Conservation (phyloP, 2,329 filamentous ascomycete genomes). For the Thelonectria olida region DNA sequence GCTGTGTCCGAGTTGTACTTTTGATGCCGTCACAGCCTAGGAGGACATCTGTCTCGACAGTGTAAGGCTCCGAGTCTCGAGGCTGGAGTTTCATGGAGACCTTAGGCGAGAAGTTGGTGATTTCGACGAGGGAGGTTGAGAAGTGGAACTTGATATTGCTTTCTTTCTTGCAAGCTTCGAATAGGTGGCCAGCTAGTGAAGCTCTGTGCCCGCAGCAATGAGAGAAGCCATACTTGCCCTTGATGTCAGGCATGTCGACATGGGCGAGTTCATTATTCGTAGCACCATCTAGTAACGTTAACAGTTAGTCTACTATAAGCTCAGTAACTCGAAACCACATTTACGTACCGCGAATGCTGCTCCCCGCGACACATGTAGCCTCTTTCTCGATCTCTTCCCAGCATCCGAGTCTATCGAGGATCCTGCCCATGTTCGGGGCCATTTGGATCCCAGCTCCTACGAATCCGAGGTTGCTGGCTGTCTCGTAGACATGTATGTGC, state of each 20-base stretch:
- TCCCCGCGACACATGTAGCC: conserved; percentile 37
- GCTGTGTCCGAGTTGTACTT: conserved; percentile 54
- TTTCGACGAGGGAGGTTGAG: conserved; percentile 35
- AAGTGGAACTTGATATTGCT: conserved; percentile 75
- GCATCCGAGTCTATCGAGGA: conserved; percentile 76
- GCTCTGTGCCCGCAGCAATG: conserved; percentile 84
- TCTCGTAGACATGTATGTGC: conserved; percentile 40
- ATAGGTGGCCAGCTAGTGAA: conserved; percentile 75
- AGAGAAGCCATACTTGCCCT: conserved; percentile 74
- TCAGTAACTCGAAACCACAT: neutral
- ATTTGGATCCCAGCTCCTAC: conserved; percentile 88
- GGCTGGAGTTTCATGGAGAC: conserved; percentile 34
- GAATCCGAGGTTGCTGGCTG: conserved; percentile 34
- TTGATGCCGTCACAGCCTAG: conserved; percentile 65
- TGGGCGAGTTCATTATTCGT: conserved; percentile 75
- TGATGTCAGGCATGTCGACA: conserved; percentile 75
- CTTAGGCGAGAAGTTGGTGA: conserved; percentile 36
- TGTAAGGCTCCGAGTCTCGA: conserved; percentile 25
- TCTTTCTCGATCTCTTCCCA: conserved; percentile 69
- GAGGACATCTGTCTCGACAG: conserved; percentile 56
- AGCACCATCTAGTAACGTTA: conserved; percentile 64
- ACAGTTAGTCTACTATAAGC: conserved; percentile 4
- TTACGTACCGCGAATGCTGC: conserved; percentile 42
- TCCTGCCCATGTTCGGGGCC: conserved; percentile 82
- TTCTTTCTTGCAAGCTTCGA: conserved; percentile 73